A percentile compares a stretch with the other conserved stretches of the same genome.
These are phyloP conservation scores for Candida palmyrensis DNA, from an alignment of 805 yeast genomes.

Conservation along the genomic window DNA sequence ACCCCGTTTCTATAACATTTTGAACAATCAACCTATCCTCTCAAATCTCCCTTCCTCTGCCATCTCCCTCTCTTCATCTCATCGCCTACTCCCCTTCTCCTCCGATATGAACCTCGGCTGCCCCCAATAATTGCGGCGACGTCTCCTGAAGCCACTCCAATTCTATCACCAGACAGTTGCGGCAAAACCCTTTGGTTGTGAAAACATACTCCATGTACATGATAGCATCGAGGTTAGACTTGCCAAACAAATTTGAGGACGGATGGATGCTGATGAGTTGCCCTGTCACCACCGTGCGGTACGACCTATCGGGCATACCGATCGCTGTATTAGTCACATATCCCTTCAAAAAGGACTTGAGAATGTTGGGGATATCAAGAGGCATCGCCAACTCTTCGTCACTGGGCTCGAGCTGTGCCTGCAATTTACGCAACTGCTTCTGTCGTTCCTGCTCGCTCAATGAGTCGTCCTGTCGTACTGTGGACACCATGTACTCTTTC, in stretches of 20 bases:
- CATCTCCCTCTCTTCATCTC: no score
- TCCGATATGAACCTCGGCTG: conserved; percentile 19
- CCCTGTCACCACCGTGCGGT: conserved; percentile 77
- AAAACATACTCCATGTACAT: conserved; percentile 94
- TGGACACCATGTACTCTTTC: conserved; percentile 54
- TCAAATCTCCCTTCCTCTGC: no score
- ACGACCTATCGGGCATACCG: conserved; percentile 92
- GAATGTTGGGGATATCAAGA: conserved; percentile 50
- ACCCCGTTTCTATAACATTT: no score
- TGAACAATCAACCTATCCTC: no score
- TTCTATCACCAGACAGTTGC: conserved; percentile 80
- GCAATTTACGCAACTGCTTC: conserved; percentile 18
- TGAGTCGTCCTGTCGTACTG: conserved; percentile 39
- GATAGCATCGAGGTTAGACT: conserved; percentile 67
- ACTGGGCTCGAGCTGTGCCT: conserved; percentile 20
- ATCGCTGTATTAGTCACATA: conserved; percentile 86
- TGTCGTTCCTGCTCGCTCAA: conserved; percentile 21
- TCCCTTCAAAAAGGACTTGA: conserved; percentile 80
- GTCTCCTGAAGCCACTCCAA: conserved; percentile 82
- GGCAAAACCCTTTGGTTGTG: conserved; percentile 88
- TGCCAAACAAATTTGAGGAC: conserved; percentile 81
- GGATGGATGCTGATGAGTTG: conserved; percentile 89
- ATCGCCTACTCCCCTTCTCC: no score
- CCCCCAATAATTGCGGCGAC: conserved; percentile 60
- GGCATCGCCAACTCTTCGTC: conserved; percentile 12